These are phyloP conservation scores for Ceratocystis harringtonii DNA, from an alignment of 2,329 filamentous ascomycete species.

Conservation along the genomic window DNA sequence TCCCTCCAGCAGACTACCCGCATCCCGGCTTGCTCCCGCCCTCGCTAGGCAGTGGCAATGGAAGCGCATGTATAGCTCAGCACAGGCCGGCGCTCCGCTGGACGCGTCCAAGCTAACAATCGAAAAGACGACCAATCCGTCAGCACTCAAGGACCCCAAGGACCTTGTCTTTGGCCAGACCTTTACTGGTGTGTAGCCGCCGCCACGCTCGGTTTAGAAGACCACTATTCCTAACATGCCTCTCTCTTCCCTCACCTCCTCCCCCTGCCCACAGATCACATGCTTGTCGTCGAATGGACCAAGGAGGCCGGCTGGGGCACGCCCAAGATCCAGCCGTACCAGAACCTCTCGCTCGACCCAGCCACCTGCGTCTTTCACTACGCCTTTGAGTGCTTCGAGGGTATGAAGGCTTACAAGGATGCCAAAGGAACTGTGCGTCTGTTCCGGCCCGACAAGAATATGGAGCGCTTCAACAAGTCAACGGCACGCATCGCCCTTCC, in stretches of 20 bases:
- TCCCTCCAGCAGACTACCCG: not conserved
- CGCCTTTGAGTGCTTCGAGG: conserved; percentile 94
- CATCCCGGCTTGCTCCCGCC: not conserved
- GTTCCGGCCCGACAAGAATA: conserved; percentile 93
- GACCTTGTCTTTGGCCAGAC: conserved; percentile 78
- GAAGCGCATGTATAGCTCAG: conserved; percentile 21
- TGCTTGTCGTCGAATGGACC: conserved; percentile 92
- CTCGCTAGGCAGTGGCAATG: conserved; percentile 8
- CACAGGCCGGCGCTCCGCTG: conserved; percentile 44
- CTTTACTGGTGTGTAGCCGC: conserved; percentile 57
- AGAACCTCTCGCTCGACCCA: conserved; percentile 92
- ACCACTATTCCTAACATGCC: not conserved
- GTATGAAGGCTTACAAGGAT: conserved; percentile 98
- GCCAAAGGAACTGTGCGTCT: conserved; percentile 61
- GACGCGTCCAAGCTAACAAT: conserved; percentile 65
- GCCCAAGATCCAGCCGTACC: conserved; percentile 79
- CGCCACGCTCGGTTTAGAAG: not conserved
- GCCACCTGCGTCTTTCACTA: conserved; percentile 98
- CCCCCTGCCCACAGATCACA: conserved; percentile 56
- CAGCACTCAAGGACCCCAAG: conserved; percentile 55
- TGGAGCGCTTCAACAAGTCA: conserved; percentile 86
- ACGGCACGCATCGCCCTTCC: conserved; percentile 83
- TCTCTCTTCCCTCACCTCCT: not conserved
- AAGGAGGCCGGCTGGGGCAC: conserved; percentile 67
- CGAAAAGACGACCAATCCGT: conserved; percentile 60